These are phyloP conservation scores for Phaseolus lunatus DNA, from an alignment of 306 rosid species.

Conservation along the genomic window DNA sequence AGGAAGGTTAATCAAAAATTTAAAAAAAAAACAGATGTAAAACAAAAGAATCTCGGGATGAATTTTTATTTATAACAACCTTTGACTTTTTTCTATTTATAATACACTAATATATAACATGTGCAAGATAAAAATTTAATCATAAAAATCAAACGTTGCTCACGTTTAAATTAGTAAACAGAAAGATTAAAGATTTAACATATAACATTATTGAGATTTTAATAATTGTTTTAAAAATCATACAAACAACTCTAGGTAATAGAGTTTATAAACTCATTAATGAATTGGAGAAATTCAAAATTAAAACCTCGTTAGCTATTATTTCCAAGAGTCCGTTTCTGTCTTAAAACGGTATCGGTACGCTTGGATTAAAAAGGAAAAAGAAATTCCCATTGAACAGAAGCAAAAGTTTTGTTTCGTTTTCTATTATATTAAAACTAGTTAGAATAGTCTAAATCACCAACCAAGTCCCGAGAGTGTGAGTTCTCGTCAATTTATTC, in stretches of 20 bases:
- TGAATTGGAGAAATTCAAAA: neutral
- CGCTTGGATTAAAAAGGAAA: neutral
- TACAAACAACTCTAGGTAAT: neutral
- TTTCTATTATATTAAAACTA: neutral
- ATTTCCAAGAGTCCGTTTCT: neutral
- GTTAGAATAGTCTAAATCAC: no score
- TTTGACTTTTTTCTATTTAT: neutral
- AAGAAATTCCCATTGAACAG: neutral
- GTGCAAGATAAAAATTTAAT: neutral
- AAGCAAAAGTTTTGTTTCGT: neutral
- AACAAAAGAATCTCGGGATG: neutral
- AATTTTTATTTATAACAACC: neutral
- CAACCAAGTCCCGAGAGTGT: no score
- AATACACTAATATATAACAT: neutral
- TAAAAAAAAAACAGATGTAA: neutral
- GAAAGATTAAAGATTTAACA: neutral
- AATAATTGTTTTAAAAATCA: neutral
- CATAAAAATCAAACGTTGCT: slow-evolving; percentile 13
- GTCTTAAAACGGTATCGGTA: neutral
- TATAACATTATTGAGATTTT: neutral
- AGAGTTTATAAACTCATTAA: neutral
- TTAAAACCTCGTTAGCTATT: neutral
- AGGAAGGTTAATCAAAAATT: slow-evolving; percentile 16
- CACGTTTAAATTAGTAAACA: neutral
- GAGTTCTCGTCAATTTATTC: no score